A percentile compares a stretch with the other conserved stretches of the same genome.
phyloP scores from a whole-genome alignment of 2,329 filamentous ascomycete genomes.

The Metarhizium humberi region DNA sequence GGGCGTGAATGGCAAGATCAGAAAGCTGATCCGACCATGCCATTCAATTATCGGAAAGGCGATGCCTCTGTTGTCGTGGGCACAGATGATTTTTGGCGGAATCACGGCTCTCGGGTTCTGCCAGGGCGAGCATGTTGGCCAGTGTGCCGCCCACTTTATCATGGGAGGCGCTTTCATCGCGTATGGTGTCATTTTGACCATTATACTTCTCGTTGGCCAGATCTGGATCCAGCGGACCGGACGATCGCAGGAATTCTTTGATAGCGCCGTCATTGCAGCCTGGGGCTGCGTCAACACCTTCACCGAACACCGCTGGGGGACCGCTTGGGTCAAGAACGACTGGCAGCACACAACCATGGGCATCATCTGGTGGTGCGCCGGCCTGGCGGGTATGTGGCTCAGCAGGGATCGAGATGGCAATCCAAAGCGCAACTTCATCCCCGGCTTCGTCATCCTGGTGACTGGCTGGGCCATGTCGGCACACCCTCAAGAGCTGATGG shows the following conservation, averaged over 20 bases:
- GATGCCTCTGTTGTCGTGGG: constrained; percentile 81
- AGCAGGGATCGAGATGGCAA: constrained; percentile 73
- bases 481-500: constrained; percentile 73
- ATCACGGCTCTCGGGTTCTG: constrained; percentile 92
- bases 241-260: constrained; percentile 93
- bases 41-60: constrained; percentile 80
- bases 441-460: constrained; percentile 79
- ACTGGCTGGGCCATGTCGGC: constrained; percentile 95
- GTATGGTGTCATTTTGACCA: constrained; percentile 80
- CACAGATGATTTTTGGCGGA: constrained; percentile 91
- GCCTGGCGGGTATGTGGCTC: constrained; percentile 85
- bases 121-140: constrained; percentile 79
- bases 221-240: constrained; percentile 74
- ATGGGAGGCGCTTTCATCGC: constrained; percentile 97
- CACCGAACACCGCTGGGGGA: constrained; percentile 92
- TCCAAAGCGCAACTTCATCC: constrained; percentile 87
- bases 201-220: constrained; percentile 82
- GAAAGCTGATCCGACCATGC: constrained; percentile 58
- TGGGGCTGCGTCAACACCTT: constrained; percentile 99
- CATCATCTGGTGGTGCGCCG: constrained; percentile 96
- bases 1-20: constrained; percentile 71
- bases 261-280: constrained; percentile 78
- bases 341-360: constrained; percentile 99
- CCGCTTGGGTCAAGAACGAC: constrained; percentile 83
- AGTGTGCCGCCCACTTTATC: constrained; percentile 95